These are phyloP conservation scores for Yarrowia sp. DNA, from an alignment of 805 yeast genomes.

Conservation along the genomic window DNA sequence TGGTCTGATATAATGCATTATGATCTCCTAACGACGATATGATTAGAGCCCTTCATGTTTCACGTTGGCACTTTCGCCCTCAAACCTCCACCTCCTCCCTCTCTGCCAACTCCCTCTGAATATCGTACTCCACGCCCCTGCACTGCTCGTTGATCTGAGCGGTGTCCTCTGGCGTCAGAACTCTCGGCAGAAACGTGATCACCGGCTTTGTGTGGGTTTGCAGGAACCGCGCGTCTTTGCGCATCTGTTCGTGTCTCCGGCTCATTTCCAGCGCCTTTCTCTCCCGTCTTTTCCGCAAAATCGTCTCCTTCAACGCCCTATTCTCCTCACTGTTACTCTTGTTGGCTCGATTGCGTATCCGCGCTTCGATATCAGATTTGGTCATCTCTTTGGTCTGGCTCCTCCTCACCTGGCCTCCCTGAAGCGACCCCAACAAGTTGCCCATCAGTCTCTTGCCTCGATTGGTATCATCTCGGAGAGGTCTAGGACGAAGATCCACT, in stretches of 20 bases:
- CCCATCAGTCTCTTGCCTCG: conserved; percentile 19
- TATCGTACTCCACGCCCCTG: conserved; percentile 1
- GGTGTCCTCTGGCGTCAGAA: conserved; percentile 1
- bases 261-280: conserved; percentile 14
- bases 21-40: no score
- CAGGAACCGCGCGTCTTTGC: background rate
- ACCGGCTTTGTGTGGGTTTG: background rate
- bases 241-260: conserved; percentile 16
- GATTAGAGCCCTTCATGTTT: no score
- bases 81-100: no score
- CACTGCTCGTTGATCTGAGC: background rate
- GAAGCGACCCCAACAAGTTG: conserved; percentile 4
- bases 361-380: conserved; percentile 13
- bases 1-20: no score
- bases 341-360: conserved; percentile 1
- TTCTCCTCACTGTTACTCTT: background rate
- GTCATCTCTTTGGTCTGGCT: background rate
- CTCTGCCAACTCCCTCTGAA: conserved; percentile 6
- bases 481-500: background rate
- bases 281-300: background rate
- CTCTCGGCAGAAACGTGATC: conserved; percentile 4
- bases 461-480: conserved; percentile 4
- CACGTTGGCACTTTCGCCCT: no score
- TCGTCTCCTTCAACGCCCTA: conserved; percentile 1
- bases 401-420: background rate